These are phyloP conservation scores for Huntiella abstrusa DNA, from an alignment of 2,329 filamentous ascomycete genomes.

Conservation along the genomic window DNA sequence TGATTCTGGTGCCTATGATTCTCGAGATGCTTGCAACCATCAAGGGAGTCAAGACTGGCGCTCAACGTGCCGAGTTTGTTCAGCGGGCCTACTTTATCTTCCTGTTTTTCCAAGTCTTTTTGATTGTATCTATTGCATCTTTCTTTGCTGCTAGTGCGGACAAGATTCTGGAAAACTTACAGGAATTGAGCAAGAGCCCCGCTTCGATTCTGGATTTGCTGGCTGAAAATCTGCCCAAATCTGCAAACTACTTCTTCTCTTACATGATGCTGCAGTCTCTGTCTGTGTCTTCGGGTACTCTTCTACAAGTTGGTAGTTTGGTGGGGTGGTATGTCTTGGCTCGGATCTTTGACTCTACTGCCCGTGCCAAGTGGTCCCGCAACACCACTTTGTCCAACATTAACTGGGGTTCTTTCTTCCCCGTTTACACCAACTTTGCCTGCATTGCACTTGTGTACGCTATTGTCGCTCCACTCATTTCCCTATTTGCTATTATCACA, in stretches of 20 bases:
- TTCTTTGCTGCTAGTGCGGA: constrained; percentile 47
- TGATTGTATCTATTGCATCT: constrained; percentile 74
- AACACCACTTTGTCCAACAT: constrained; percentile 63
- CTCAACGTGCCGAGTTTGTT: constrained; percentile 61
- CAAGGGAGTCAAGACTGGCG: constrained; percentile 68
- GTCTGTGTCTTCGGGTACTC: constrained; percentile 72
- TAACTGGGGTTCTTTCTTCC: constrained; percentile 86
- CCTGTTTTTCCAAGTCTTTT: constrained; percentile 83
- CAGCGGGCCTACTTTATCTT: constrained; percentile 89
- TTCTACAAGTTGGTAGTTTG: constrained; percentile 67
- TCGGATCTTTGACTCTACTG: constrained; percentile 66
- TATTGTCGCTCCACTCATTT: constrained; percentile 74
- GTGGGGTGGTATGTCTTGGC: constrained; percentile 66
- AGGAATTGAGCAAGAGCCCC: constrained; percentile 34
- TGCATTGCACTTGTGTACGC: constrained; percentile 83
- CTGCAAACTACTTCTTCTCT: constrained; percentile 94
- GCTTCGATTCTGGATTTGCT: constrained; percentile 45
- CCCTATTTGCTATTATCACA: constrained; percentile 82
- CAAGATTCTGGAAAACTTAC: constrained; percentile 36
- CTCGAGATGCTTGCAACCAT: constrained; percentile 53
- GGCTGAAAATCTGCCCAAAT: constrained; percentile 62
- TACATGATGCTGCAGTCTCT: constrained; percentile 94
- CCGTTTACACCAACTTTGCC: constrained; percentile 89
- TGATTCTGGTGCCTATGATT: constrained; percentile 65
- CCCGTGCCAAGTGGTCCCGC: constrained; percentile 62